Base-by-base conservation (phyloP, 1,284 basidiomycete species). In the Austropuccinia psidii region DNA sequence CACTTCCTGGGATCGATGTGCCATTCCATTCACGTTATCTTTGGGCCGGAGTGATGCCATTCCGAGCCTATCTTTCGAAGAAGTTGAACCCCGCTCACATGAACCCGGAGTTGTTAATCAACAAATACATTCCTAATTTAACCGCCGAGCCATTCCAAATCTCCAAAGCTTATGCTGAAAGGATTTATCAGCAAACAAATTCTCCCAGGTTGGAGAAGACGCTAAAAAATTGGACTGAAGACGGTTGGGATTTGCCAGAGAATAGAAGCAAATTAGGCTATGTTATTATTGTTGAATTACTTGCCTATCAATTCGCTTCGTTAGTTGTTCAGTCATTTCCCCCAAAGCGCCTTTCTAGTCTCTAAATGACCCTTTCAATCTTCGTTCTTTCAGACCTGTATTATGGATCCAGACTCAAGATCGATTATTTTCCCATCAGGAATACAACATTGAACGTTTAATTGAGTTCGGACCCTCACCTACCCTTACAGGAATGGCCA, bases 11-110 rank as follows among this genome's bases (percentile, higher is more conserved):
- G 78, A 98, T 98, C 79, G 95, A 98, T 79, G 95, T 98, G 13
- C 95, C 96, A 13, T 98, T 98, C 90, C 95, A 98, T 82, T 94
- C 95, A 9, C 89, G 92, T 77, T 98, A 98, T 83, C 87, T 98
- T 57, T 94, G 95, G 96, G 93, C 93, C 37, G 96, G 95, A 81
- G 96, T 98, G 62, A 87, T 98, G 87, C 93, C 92, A 4, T 95
- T 95, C 89, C 87, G 92, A 77, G 90, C 90, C 58, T 93, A 98
- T 82, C 85, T 98, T 24, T 95, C 93, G 62, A 98, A 98, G 87
- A 97, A 98, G 84, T 93, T 98, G 82, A 92, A 96, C 79, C 86
- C 91, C 1, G 86, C 87, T 43, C 88, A 93, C 77, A 86, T 95
- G 79, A 91, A 95, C 82, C 93, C 91, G 61, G 93, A 96, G 81